These are phyloP conservation scores for Teratosphaeriaceae sp. DNA, from an alignment of 2,329 filamentous ascomycete species.

Conservation along the genomic window DNA sequence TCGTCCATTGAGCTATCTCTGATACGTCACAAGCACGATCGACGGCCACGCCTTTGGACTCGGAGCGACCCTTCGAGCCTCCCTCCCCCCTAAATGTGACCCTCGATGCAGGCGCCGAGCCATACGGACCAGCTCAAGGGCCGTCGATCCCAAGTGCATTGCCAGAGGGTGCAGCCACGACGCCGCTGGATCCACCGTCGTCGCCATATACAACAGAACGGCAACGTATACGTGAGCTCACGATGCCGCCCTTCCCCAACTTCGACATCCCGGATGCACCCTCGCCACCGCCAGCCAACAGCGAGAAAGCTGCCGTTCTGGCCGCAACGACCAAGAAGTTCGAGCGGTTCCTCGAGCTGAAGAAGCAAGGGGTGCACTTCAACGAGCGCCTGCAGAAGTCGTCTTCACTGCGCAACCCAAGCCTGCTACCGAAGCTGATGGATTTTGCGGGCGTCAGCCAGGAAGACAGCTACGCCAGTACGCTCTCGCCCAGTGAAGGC, in stretches of 20 bases:
- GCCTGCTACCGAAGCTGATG: constrained; percentile 64
- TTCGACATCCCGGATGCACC: constrained; percentile 70
- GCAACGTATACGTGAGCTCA: constrained; percentile 61
- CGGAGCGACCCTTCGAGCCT: background rate
- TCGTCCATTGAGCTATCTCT: background rate
- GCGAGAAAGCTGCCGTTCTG: constrained; percentile 22
- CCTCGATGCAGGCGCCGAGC: background rate
- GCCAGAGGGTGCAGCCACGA: constrained; percentile 2
- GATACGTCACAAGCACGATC: background rate
- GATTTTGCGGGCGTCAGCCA: constrained; percentile 56
- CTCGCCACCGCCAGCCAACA: constrained; percentile 39
- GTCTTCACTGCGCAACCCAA: constrained; percentile 63
- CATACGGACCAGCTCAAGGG: constrained; percentile 7
- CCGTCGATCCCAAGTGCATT: constrained; percentile 6
- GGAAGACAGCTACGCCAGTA: constrained; percentile 60
- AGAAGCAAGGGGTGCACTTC: constrained; percentile 70
- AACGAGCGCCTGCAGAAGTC: constrained; percentile 66
- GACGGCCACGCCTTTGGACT: background rate
- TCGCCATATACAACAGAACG: constrained; percentile 65
- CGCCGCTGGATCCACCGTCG: constrained; percentile 16
- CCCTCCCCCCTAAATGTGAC: background rate
- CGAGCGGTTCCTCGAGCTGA: constrained; percentile 67
- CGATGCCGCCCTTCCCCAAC: constrained; percentile 64
- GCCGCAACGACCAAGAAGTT: constrained; percentile 57
- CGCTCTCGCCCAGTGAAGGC: constrained; percentile 33